Evolutionary conservation across 2,329 filamentous ascomycete species (phyloP).

Genomic region (Nigrospora osmanthi): DNA sequence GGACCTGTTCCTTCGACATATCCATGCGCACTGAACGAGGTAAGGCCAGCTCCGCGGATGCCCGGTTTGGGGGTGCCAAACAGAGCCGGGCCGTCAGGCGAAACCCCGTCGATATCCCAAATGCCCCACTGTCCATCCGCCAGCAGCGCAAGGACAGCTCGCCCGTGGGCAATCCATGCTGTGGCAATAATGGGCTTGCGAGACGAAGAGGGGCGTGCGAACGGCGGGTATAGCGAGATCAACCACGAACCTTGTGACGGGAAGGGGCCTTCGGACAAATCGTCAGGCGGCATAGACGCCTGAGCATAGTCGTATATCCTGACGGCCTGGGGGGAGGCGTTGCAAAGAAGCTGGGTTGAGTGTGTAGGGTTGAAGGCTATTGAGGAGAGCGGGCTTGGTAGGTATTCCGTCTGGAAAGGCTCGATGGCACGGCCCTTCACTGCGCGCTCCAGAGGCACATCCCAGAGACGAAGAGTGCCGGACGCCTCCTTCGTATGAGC

Average conservation of each 20-base stretch:
- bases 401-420: slow-evolving; percentile 54
- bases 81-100: slow-evolving; percentile 36
- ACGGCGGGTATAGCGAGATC: slow-evolving; percentile 52
- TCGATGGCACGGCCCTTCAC: slow-evolving; percentile 26
- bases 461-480: slow-evolving; percentile 51
- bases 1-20: slow-evolving; percentile 53
- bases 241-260: slow-evolving; percentile 57
- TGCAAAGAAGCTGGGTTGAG: slow-evolving; percentile 48
- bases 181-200: slow-evolving; percentile 56
- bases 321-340: slow-evolving; percentile 46
- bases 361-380: slow-evolving; percentile 56
- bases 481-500: slow-evolving; percentile 52
- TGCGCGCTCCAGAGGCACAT: slow-evolving; percentile 40
- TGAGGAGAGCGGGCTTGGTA: slow-evolving; percentile 44
- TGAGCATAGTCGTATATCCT: slow-evolving; percentile 55
- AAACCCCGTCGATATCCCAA: slow-evolving; percentile 56
- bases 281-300: slow-evolving; percentile 43
- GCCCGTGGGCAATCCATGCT: slow-evolving; percentile 53
- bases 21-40: slow-evolving; percentile 49
- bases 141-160: slow-evolving; percentile 49
- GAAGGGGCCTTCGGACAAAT: slow-evolving; percentile 40
- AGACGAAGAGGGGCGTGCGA: slow-evolving; percentile 37
- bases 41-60: slow-evolving; percentile 49
- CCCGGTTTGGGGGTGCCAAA: slow-evolving; percentile 43
- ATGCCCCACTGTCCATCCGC: slow-evolving; percentile 61